Percentiles rank a stretch among this genome's conserved stretches.
phyloP scores from a whole-genome alignment of 805 yeast species.

The Grigorovia humatica region DNA sequence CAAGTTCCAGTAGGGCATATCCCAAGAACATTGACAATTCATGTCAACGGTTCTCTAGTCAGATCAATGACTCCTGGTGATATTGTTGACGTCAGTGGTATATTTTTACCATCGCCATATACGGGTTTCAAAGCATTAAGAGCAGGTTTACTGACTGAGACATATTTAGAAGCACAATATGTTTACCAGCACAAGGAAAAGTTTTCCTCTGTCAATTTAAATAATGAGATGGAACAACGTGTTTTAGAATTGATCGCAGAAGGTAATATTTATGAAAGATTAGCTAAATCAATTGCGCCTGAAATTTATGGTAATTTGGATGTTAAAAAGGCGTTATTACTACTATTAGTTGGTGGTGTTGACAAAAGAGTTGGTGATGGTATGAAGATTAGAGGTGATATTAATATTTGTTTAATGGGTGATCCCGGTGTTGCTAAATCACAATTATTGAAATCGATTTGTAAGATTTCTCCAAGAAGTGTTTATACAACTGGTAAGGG shows the following conservation, averaged over 20 bases:
- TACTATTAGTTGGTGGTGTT: constrained; percentile 89
- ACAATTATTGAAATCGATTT: constrained; percentile 81
- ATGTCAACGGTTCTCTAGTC: constrained; percentile 86
- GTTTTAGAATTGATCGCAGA: constrained; percentile 44
- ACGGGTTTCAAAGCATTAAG: constrained; percentile 88
- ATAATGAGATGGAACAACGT: constrained; percentile 43
- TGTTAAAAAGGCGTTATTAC: constrained; percentile 79
- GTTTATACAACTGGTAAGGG: constrained; percentile 98
- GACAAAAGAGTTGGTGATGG: constrained; percentile 94
- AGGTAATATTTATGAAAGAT: constrained; percentile 67
- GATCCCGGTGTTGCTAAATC: constrained; percentile 99
- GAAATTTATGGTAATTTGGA: constrained; percentile 93
- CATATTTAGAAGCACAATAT: constrained; percentile 80
- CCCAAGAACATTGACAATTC: constrained; percentile 77
- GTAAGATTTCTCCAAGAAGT: constrained; percentile 90
- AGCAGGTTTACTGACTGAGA: constrained; percentile 91
- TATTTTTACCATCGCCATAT: constrained; percentile 87
- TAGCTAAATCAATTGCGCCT: constrained; percentile 90
- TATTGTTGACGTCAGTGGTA: constrained; percentile 84
- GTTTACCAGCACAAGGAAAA: constrained; percentile 83
- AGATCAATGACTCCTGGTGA: constrained; percentile 90
- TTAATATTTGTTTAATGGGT: constrained; percentile 93
- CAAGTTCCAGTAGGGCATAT: constrained; percentile 98
- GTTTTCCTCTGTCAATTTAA: constrained; percentile 55
- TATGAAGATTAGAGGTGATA: constrained; percentile 93